These are phyloP conservation scores for Pisolithus microcarpus DNA, from an alignment of 768 basidiomycete species.

Conservation along the genomic window DNA sequence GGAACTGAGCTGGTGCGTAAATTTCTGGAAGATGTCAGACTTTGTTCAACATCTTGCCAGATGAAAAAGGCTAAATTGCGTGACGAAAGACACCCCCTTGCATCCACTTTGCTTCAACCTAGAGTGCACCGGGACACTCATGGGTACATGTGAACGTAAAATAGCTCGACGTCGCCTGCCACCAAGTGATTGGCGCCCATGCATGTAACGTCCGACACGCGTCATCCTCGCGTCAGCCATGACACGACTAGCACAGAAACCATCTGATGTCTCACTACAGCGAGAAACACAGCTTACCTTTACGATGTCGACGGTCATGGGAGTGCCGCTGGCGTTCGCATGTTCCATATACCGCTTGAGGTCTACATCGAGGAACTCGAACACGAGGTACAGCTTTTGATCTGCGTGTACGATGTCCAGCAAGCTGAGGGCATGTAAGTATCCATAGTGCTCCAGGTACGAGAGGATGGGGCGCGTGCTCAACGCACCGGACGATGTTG, in stretches of 20 bases:
- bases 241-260: constrained; percentile 4
- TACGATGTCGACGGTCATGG: constrained; percentile 65
- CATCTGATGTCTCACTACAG: background rate
- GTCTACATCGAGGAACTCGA: constrained; percentile 96
- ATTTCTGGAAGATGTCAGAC: constrained; percentile 61
- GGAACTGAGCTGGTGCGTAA: constrained; percentile 86
- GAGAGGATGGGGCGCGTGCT: background rate
- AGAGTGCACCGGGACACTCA: background rate
- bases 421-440: constrained; percentile 44
- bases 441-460: constrained; percentile 4
- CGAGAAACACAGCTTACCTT: constrained; percentile 52
- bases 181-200: constrained; percentile 8
- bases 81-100: background rate
- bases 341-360: constrained; percentile 96
- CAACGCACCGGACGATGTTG: constrained; percentile 81
- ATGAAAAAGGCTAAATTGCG: background rate
- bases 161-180: background rate
- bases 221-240: constrained; percentile 24
- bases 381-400: constrained; percentile 95
- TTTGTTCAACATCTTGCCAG: constrained; percentile 6
- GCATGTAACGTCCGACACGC: constrained; percentile 10
- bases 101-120: background rate
- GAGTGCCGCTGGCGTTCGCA: constrained; percentile 61
- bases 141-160: background rate
- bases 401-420: constrained; percentile 96